Conservation (phyloP, 169 alveolate species). For the Plasmodium yoelii region DNA sequence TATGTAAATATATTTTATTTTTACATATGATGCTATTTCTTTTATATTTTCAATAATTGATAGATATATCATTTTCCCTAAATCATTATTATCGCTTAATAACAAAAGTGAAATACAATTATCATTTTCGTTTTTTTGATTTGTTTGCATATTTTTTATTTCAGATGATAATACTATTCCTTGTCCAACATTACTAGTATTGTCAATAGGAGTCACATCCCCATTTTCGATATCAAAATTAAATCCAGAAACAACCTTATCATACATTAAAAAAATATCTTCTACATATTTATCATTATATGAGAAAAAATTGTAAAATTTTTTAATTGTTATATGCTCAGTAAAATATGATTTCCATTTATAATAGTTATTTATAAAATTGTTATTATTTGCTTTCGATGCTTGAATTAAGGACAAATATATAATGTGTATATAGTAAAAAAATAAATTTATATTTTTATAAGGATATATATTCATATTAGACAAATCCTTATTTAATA, state of each 20-base stretch:
- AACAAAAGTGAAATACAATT: neutral
- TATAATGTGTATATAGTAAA: slow-evolving; percentile 62
- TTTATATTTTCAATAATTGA: slow-evolving; percentile 21
- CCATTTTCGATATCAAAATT: neutral
- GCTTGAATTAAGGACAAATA: slow-evolving; percentile 50
- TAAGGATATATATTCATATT: slow-evolving; percentile 59
- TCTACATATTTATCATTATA: slow-evolving; percentile 72
- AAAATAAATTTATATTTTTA: slow-evolving; percentile 54
- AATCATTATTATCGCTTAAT: slow-evolving; percentile 11
- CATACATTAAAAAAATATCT: slow-evolving; percentile 25
- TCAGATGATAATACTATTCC: neutral
- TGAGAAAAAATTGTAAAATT: slow-evolving; percentile 48
- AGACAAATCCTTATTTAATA: slow-evolving; percentile 17
- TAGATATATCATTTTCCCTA: slow-evolving; percentile 15
- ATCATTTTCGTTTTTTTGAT: neutral
- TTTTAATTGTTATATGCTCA: slow-evolving; percentile 26
- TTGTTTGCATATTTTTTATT: neutral
- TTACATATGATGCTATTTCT: neutral
- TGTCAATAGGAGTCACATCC: neutral
- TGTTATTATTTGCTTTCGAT: neutral
- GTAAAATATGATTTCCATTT: slow-evolving; percentile 24
- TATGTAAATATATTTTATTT: slow-evolving; percentile 12
- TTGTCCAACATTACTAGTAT: neutral
- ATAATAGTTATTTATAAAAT: slow-evolving; percentile 11
- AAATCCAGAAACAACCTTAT: neutral